Evolutionary conservation across 228 moss, liverwort and hornwort species (phyloP).

Genomic region (Sphagnum fallax): DNA sequence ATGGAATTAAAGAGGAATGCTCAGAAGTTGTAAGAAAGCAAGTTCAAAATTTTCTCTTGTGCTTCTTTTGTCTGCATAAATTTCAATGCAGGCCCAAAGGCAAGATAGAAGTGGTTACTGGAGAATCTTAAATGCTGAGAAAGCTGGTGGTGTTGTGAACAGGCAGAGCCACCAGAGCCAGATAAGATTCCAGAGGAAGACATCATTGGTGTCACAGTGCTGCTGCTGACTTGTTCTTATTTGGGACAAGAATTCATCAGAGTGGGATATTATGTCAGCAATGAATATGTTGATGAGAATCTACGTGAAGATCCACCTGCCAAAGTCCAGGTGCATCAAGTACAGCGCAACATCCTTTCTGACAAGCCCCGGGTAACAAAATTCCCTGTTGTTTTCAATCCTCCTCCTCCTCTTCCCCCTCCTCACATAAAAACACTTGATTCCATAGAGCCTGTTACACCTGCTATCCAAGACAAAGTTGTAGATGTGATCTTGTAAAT

Average conservation of each 20-base stretch:
- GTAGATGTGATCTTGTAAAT: too few relatives aligned
- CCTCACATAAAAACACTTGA: not conserved
- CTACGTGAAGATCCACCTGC: slow-evolving; percentile 89
- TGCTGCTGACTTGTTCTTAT: slow-evolving; percentile 87
- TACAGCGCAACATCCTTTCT: slow-evolving; percentile 89
- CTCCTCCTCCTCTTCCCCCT: slow-evolving; percentile 25
- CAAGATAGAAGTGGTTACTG: too few relatives aligned
- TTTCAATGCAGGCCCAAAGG: not conserved
- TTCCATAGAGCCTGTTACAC: not conserved
- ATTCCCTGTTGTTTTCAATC: slow-evolving; percentile 86
- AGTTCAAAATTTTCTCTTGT: too few relatives aligned
- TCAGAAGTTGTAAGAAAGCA: too few relatives aligned
- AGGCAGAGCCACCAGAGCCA: slow-evolving; percentile 90
- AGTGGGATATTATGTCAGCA: slow-evolving; percentile 96
- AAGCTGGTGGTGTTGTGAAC: slow-evolving; percentile 1
- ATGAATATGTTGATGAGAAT: slow-evolving; percentile 86
- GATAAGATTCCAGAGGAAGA: slow-evolving; percentile 96
- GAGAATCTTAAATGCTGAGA: too few relatives aligned
- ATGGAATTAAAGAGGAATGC: too few relatives aligned
- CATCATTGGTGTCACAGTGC: slow-evolving; percentile 88
- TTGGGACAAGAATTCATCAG: slow-evolving; percentile 92
- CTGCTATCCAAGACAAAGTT: not conserved
- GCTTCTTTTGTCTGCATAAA: not conserved
- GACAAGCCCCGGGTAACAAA: slow-evolving; percentile 95
- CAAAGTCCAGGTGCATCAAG: slow-evolving; percentile 76